Conservation (phyloP, 2,329 filamentous ascomycete species). For the Parastagonospora avenae region DNA sequence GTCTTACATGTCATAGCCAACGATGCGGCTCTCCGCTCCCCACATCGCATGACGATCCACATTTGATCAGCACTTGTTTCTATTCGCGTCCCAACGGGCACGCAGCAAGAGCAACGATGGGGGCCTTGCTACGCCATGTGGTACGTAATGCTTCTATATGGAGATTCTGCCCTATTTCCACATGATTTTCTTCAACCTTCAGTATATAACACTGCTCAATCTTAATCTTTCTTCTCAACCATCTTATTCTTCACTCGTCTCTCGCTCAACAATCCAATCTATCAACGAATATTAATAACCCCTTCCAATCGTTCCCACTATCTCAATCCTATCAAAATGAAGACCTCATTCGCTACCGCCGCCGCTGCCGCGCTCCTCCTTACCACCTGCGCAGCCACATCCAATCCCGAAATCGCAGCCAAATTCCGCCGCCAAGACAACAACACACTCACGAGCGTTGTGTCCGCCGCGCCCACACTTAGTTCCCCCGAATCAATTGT, state of each 20-base stretch:
- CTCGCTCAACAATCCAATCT: not conserved
- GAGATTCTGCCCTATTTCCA: not conserved
- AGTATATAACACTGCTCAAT: too few relatives aligned
- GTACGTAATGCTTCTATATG: not conserved
- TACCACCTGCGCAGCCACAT: conserved; percentile 4
- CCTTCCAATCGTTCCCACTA: not conserved
- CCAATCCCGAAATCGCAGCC: not conserved
- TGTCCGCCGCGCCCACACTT: too few relatives aligned
- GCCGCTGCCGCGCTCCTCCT: conserved; percentile 6
- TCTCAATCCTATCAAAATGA: conserved; percentile 5
- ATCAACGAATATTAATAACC: not conserved
- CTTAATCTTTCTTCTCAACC: too few relatives aligned
- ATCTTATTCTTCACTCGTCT: not conserved
- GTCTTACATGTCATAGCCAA: not conserved
- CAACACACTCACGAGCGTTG: not conserved
- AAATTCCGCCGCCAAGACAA: not conserved
- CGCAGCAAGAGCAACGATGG: not conserved
- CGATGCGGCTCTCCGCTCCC: not conserved
- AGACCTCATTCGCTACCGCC: conserved; percentile 3
- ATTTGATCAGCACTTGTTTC: not conserved
- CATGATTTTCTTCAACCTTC: too few relatives aligned
- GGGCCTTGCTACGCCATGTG: not conserved
- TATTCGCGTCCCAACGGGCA: not conserved
- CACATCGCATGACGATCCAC: not conserved
- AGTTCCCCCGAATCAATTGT: not conserved